These are phyloP conservation scores for Didymosphaeria variabile DNA, from an alignment of 2,329 filamentous ascomycete species.

Conservation along the genomic window DNA sequence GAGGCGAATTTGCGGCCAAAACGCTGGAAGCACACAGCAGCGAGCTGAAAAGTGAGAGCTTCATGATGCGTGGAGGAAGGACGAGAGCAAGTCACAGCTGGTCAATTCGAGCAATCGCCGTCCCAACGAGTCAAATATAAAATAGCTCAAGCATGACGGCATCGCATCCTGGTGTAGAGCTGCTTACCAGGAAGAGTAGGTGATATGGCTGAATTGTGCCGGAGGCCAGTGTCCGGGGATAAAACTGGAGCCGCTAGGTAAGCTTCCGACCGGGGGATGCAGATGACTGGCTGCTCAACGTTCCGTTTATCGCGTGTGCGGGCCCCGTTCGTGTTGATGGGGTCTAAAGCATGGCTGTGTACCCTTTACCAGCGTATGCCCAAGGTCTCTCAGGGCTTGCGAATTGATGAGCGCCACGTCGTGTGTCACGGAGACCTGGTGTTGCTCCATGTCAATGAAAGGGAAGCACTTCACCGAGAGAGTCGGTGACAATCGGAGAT, in stretches of 20 bases:
- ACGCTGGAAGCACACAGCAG: constrained; percentile 43
- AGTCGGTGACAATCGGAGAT: no score
- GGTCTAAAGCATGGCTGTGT: no score
- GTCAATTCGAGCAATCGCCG: constrained; percentile 2
- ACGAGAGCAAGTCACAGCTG: constrained; percentile 15
- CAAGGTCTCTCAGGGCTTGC: no score
- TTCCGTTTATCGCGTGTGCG: neutral
- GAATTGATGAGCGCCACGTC: no score
- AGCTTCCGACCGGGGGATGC: neutral
- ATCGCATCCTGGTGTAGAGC: constrained; percentile 18
- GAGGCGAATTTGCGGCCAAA: constrained; percentile 37
- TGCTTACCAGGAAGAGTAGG: constrained; percentile 30
- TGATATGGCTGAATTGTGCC: constrained; percentile 19
- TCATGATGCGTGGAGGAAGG: constrained; percentile 37
- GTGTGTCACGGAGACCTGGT: no score
- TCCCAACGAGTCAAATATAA: constrained; percentile 19
- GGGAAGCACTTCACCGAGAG: no score
- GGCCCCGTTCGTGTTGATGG: neutral
- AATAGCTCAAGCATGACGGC: constrained; percentile 23
- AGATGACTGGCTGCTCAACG: neutral
- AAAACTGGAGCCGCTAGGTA: constrained; percentile 6
- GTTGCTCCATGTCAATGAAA: no score
- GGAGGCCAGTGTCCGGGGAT: neutral
- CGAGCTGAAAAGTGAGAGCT: constrained; percentile 37
- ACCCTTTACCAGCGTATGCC: no score